Percentiles rank a stretch among this genome's conserved stretches.
Conservation (phyloP, 129 eudicot genomes). For the Deinandra increscens region DNA sequence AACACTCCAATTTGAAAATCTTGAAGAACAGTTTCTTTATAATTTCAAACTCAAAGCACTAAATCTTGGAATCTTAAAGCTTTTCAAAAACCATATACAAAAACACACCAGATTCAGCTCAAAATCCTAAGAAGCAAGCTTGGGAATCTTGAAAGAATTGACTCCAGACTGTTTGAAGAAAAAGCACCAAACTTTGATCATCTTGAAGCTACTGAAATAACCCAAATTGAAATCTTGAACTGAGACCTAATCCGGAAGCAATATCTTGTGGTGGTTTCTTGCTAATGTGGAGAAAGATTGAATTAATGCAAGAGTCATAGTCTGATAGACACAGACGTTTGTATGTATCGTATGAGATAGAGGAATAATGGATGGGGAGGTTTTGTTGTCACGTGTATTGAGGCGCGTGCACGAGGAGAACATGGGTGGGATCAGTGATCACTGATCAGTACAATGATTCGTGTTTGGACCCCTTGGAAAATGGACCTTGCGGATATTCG, state of each 20-base stretch:
- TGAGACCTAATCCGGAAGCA: not conserved
- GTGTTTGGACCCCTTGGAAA: slow-evolving; percentile 16
- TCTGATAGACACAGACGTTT: slow-evolving; percentile 10
- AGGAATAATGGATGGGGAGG: not conserved
- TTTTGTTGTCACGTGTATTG: slow-evolving; percentile 24
- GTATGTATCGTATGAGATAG: not conserved
- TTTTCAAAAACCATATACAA: slow-evolving; percentile 9
- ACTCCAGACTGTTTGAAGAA: not conserved
- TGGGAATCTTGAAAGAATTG: slow-evolving; percentile 5
- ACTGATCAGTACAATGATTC: slow-evolving; percentile 25
- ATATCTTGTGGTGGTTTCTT: not conserved
- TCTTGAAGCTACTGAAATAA: slow-evolving; percentile 16
- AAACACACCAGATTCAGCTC: not conserved
- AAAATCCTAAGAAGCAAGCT: slow-evolving; percentile 14
- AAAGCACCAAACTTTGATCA: slow-evolving; percentile 17
- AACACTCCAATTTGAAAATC: slow-evolving; percentile 1
- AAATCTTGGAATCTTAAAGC: slow-evolving; percentile 10
- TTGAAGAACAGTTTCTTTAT: slow-evolving; percentile 7
- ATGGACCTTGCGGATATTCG: not conserved
- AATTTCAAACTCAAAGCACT: slow-evolving; percentile 8
- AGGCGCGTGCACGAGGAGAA: slow-evolving; percentile 25
- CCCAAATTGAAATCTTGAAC: not conserved
- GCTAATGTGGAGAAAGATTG: not conserved
- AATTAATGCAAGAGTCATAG: slow-evolving; percentile 6
- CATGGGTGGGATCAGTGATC: slow-evolving; percentile 5